These are phyloP conservation scores for Poteriospumella lacustris DNA, from an alignment of 108 stramenopile genomes.

Conservation along the genomic window DNA sequence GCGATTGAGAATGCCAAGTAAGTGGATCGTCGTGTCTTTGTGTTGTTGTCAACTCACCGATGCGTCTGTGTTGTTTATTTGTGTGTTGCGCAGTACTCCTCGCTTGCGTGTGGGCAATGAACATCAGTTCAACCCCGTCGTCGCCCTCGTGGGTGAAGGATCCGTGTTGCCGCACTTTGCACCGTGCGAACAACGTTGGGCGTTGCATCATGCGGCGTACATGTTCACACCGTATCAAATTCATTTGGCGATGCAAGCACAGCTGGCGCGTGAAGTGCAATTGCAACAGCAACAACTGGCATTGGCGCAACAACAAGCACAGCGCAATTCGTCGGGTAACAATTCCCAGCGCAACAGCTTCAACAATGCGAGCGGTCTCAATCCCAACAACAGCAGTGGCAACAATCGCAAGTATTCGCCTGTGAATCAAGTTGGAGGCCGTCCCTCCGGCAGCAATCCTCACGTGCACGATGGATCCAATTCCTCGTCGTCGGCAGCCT, in stretches of 20 bases:
- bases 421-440: too few species aligned
- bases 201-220: background rate
- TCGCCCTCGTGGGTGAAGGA: background rate
- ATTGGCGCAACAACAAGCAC: background rate
- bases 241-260: background rate
- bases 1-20: constrained; percentile 14
- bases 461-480: too few species aligned
- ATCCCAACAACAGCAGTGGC: too few species aligned
- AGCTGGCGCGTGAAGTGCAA: background rate
- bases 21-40: background rate
- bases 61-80: background rate
- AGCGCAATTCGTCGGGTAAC: too few species aligned
- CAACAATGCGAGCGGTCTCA: too few species aligned
- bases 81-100: background rate
- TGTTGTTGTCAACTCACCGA: background rate
- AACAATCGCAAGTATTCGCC: too few species aligned
- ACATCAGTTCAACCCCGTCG: constrained; percentile 5
- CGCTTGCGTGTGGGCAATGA: background rate
- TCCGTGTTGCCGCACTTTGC: background rate
- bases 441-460: too few species aligned
- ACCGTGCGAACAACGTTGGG: background rate
- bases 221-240: background rate
- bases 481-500: too few species aligned
- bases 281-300: background rate
- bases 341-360: too few species aligned